phyloP scores from a whole-genome alignment of 1,139 yeast species.

The Ogataea hybrid region DNA sequence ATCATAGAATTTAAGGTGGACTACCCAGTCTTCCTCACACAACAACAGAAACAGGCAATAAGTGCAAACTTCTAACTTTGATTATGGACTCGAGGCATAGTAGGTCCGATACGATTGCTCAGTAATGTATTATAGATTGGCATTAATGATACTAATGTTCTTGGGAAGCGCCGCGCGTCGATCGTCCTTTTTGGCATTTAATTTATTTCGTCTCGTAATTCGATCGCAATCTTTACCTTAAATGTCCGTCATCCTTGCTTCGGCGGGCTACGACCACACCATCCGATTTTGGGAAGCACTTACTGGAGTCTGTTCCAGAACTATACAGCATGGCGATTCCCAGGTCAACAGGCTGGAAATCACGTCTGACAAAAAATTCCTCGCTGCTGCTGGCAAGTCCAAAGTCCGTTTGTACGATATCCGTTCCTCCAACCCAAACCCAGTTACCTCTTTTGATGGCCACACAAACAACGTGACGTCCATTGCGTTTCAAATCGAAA shows the following conservation, averaged over 20 bases:
- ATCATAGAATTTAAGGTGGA: slow-evolving; percentile 76
- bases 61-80: slow-evolving; percentile 17
- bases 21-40: slow-evolving; percentile 74
- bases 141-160: slow-evolving; percentile 6
- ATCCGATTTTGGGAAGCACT: slow-evolving; percentile 98
- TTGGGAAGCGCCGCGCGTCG: slow-evolving; percentile 7
- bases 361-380: slow-evolving; percentile 83
- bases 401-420: slow-evolving; percentile 87
- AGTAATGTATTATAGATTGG: slow-evolving; percentile 14
- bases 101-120: slow-evolving; percentile 3
- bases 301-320: slow-evolving; percentile 93
- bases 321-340: slow-evolving; percentile 92
- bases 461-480: slow-evolving; percentile 91
- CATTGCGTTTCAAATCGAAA: slow-evolving; percentile 88
- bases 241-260: slow-evolving; percentile 90
- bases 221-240: slow-evolving; percentile 3
- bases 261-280: slow-evolving; percentile 98
- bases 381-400: slow-evolving; percentile 94
- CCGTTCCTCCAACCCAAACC: slow-evolving; percentile 74
- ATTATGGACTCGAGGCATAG: not conserved
- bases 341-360: slow-evolving; percentile 93
- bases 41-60: slow-evolving; percentile 72
- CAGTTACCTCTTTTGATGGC: slow-evolving; percentile 91
- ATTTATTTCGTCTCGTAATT: not conserved
- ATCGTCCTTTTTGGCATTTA: slow-evolving; percentile 1